Conservation (phyloP, 768 basidiomycete genomes). For the Candolleomyces efflorescens region DNA sequence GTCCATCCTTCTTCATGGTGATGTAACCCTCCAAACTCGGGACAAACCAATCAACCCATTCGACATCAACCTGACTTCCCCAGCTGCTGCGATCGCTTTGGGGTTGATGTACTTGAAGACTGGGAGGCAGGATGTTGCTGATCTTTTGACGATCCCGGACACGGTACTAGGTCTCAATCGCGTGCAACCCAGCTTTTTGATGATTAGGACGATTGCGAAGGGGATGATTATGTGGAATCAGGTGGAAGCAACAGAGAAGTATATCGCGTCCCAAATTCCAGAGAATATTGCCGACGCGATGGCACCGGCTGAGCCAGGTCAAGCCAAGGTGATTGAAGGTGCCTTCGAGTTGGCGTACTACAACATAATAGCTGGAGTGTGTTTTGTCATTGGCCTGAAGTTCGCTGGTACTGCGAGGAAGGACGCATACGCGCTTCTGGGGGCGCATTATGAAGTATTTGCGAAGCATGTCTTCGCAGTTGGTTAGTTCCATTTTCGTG, state of each 20-base stretch:
- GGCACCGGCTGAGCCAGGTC: conserved; percentile 40
- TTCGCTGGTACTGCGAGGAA: conserved; percentile 92
- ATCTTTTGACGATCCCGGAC: conserved; percentile 78
- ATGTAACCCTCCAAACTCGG: conserved; percentile 40
- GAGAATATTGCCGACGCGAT: conserved; percentile 55
- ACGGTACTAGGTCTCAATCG: conserved; percentile 76
- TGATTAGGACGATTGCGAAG: conserved; percentile 74
- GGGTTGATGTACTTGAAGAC: conserved; percentile 93
- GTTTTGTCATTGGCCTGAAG: conserved; percentile 89
- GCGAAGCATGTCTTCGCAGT: conserved; percentile 54
- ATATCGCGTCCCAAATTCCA: conserved; percentile 73
- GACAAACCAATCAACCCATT: conserved; percentile 43
- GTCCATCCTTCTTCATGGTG: conserved; percentile 73
- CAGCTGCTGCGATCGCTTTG: conserved; percentile 85
- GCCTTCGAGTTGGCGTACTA: conserved; percentile 86
- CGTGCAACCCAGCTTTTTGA: conserved; percentile 83
- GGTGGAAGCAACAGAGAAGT: conserved; percentile 67
- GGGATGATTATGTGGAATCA: conserved; percentile 84
- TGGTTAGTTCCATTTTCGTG: neutral
- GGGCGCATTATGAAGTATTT: conserved; percentile 78
- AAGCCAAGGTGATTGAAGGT: conserved; percentile 53
- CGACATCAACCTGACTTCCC: conserved; percentile 88
- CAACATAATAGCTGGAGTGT: conserved; percentile 86
- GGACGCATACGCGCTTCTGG: conserved; percentile 80
- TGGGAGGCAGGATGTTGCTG: conserved; percentile 79